Evolutionary conservation across 495 filamentous ascomycete species (phyloP), one percentile per base, ranked within the genome.

Genomic region (Hypoxylon lenormandii): DNA sequence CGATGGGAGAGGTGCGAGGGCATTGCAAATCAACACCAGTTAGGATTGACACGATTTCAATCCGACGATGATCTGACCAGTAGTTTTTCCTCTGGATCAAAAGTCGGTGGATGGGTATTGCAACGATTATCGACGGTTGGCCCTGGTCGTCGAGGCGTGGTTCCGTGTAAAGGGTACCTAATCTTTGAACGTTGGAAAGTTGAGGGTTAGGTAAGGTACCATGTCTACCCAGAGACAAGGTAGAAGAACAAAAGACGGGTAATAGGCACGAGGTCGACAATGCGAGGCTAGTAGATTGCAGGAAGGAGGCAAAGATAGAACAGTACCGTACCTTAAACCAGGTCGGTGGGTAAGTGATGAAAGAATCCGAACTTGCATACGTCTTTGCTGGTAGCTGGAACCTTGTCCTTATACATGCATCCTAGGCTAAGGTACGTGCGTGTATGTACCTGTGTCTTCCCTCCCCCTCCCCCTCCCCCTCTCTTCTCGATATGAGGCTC

Each of bases 21-120:
- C 47, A 64, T 70, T 51, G 54, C 21, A 51, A 50, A 8, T 64
- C n/a, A 8, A 15, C 26, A 36, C 19, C 5, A 26, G 23, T 46
- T 21, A 13, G 26, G 40, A 38, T 23, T 37, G 45, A 59, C 37
- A 18, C 11, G 21, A 54, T 38, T 1, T 4, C 5, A 19, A n/a
- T 38, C 11, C 26, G 8, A 13, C 22, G 33, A 21, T 21, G 16
- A 33, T 33, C 30, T 42, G 12, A 42, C 12, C 15, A 42, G n/a
- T n/a, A 6, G 15, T 22, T 22, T 22, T 22, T 46, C 13, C 43
- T 11, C 16, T 18, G 3, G 0, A 18, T 16, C 16, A 22, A 22
- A 16, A 15, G 1, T 3, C 4, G 15, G n/a, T 5, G 15, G 6
- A 1, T 15, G 15, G 15, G 38, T 1, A 42, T 46, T 12, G 43